A percentile compares a stretch with the other conserved stretches of the same genome.
phyloP scores from a whole-genome alignment of 192 early-diverging fungal genomes.

The Linderina pennispora region DNA sequence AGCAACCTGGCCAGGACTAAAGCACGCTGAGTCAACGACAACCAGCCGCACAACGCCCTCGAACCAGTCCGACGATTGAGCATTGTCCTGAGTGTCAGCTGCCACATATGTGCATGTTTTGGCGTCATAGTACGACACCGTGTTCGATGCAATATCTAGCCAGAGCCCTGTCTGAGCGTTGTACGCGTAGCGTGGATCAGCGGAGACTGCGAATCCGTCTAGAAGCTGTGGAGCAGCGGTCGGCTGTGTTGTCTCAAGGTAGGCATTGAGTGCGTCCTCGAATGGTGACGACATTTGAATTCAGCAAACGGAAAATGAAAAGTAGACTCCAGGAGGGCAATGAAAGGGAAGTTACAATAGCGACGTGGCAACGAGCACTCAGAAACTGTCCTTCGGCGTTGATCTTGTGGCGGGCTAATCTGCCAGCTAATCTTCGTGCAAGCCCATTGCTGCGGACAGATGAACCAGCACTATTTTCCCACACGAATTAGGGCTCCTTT shows the following conservation, averaged over 20 bases:
- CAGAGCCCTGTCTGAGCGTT: conserved; percentile 43
- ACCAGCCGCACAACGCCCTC: conserved; percentile 46
- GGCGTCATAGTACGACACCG: conserved; percentile 50
- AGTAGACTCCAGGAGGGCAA: no score
- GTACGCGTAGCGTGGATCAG: conserved; percentile 45
- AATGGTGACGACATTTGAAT: conserved; percentile 13
- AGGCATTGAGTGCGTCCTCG: conserved; percentile 23
- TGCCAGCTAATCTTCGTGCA: no score
- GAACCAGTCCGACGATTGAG: not conserved
- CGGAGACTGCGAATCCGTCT: conserved; percentile 28
- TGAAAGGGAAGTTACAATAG: no score
- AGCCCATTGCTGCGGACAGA: no score
- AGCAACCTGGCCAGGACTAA: conserved; percentile 36
- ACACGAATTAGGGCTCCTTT: no score
- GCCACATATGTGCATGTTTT: conserved; percentile 49
- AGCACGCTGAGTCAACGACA: conserved; percentile 45
- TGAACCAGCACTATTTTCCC: no score
- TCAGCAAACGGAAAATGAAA: no score
- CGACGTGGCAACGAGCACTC: no score
- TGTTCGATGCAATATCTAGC: conserved; percentile 49
- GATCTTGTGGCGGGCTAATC: no score
- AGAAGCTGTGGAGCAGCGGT: not conserved
- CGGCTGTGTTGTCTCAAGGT: conserved; percentile 1
- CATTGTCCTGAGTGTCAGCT: conserved; percentile 8
- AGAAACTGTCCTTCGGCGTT: no score